Evolutionary conservation across 78 protist species (phyloP), one percentile per base, ranked within the genome.

Genomic region (Cavenderia fasciculata): DNA sequence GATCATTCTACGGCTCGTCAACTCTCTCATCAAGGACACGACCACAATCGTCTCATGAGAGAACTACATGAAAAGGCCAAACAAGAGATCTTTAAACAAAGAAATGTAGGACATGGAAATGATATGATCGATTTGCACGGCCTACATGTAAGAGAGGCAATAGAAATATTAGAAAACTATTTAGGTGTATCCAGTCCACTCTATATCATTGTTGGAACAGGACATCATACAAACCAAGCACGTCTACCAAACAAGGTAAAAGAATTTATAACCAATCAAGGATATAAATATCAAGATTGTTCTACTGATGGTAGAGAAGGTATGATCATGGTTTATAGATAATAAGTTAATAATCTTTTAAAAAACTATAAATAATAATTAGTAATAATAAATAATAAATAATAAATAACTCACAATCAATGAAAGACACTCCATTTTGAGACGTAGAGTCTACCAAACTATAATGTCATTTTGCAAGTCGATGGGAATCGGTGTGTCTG

Each of bases 61-160:
- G 87, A 77, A 25, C 44, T 34, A 36, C 54, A 77, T 63, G 52
- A 1, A 14, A 46, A 65, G 7, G 87, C 87, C 8, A 77, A 43
- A 19, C 38, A 61, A n/a, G 23, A 62, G 8, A 77, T 77, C 16
- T 77, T 77, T 33, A 5, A n/a, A 6, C 36, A 68, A 47, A 77
- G 87, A 77, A 63, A 77, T 27, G 51, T 36, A 12, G 8, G 3
- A 4, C 27, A 57, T 25, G 18, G 41, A 23, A 7, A 2, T 2
- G 27, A 57, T 27, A 10, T 57, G 4, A 27, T 77, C 33, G 87
- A 77, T 77, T 27, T 77, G n/a, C 87, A 77, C 63, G 87, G 87
- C 25, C 38, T 77, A 31, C 87, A 77, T 49, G 87, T 77, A 2
- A 16, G 16, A 23, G 87, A 77, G 16, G 87, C 87, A 23, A 18